A percentile compares a stretch with the other conserved stretches of the same genome.
Evolutionary conservation across 306 rosid genomes (phyloP).

Genomic region (Luffa aegyptiaca): DNA sequence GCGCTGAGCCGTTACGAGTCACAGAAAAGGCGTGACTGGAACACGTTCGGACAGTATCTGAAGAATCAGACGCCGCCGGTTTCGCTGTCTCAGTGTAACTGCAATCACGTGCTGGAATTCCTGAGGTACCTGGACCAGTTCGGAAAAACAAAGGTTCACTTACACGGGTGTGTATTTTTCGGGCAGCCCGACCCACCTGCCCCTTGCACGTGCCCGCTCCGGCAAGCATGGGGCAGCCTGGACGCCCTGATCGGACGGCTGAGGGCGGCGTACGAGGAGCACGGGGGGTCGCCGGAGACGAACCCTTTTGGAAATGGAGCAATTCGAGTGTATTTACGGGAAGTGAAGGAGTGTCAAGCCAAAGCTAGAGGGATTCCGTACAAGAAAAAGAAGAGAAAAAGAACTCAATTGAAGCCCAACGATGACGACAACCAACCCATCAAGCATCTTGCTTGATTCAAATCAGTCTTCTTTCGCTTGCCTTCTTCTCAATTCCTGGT

Average conservation of each 20-base stretch:
- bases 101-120: slow-evolving; percentile 57
- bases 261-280: slow-evolving; percentile 55
- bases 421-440: slow-evolving; percentile 26
- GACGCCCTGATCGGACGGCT: slow-evolving; percentile 64
- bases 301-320: slow-evolving; percentile 61
- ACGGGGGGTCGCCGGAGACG: slow-evolving; percentile 50
- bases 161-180: slow-evolving; percentile 44
- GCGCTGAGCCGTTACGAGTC: slow-evolving; percentile 57
- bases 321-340: slow-evolving; percentile 52
- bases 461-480: background rate
- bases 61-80: slow-evolving; percentile 51
- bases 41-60: slow-evolving; percentile 59
- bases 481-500: background rate
- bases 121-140: slow-evolving; percentile 60
- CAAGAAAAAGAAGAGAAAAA: slow-evolving; percentile 56
- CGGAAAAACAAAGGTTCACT: slow-evolving; percentile 62
- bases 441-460: slow-evolving; percentile 22
- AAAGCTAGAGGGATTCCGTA: slow-evolving; percentile 59
- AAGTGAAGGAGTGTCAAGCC: slow-evolving; percentile 55
- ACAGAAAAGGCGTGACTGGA: slow-evolving; percentile 60
- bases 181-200: slow-evolving; percentile 77
- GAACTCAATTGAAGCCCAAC: slow-evolving; percentile 25
- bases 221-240: slow-evolving; percentile 72
- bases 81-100: slow-evolving; percentile 40
- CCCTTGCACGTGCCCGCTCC: slow-evolving; percentile 54